Conservation (phyloP, 2,329 filamentous ascomycete species). For the Drechslera avenae region DNA sequence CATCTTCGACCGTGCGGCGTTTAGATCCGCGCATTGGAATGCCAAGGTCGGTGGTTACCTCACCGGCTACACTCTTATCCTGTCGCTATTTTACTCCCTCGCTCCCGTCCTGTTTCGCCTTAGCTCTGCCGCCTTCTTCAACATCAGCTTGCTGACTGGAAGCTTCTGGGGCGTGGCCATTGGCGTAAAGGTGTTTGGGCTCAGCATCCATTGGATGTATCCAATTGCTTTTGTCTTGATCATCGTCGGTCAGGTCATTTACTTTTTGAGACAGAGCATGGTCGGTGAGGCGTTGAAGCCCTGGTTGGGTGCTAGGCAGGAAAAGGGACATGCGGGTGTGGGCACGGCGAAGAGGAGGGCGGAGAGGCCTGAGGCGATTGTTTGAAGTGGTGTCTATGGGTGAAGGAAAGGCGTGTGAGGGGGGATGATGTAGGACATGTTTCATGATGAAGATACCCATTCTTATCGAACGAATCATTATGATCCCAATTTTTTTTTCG, state of each 20-base stretch:
- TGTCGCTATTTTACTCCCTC: conserved; percentile 84
- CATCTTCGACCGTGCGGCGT: conserved; percentile 84
- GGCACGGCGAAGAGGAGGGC: conserved; percentile 41
- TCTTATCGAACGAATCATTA: too few species aligned
- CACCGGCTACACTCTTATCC: conserved; percentile 83
- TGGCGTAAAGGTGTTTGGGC: conserved; percentile 82
- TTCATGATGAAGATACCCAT: too few species aligned
- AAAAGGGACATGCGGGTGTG: conserved; percentile 51
- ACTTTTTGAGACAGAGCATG: conserved; percentile 82
- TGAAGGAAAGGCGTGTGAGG: too few species aligned
- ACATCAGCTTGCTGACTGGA: conserved; percentile 89
- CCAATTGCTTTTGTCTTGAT: conserved; percentile 95
- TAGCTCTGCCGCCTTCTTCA: conserved; percentile 91
- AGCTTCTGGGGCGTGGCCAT: conserved; percentile 98
- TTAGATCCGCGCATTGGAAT: conserved; percentile 58
- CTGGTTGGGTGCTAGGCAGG: conserved; percentile 89
- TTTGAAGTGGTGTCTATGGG: conserved; percentile 11
- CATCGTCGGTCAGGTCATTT: conserved; percentile 80
- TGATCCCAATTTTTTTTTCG: too few species aligned
- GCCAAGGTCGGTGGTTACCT: conserved; percentile 75
- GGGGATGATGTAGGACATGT: too few species aligned
- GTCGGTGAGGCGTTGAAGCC: conserved; percentile 92
- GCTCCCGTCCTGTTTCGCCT: conserved; percentile 89
- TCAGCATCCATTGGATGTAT: conserved; percentile 85
- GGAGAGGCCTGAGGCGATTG: conserved; percentile 35